Evolutionary conservation across 2,329 filamentous ascomycete genomes (phyloP).

Genomic region (Talaromyces funiculosus): DNA sequence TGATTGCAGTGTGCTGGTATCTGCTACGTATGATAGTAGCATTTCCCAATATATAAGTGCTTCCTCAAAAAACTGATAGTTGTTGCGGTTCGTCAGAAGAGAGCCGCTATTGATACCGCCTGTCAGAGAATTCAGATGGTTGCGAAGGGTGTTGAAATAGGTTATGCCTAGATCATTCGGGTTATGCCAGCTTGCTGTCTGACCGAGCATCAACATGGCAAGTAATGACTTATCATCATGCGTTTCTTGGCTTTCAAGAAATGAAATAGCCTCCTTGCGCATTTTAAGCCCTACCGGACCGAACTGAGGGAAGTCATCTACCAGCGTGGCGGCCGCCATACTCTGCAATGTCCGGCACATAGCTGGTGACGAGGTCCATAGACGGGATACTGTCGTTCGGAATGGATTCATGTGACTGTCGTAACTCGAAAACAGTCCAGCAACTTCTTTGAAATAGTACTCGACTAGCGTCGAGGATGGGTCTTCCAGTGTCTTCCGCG

Average conservation of each 20-base stretch:
- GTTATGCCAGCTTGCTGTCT: slow-evolving; percentile 57
- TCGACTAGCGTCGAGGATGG: slow-evolving; percentile 54
- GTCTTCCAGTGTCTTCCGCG: slow-evolving; percentile 41
- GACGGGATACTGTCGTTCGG: slow-evolving; percentile 51
- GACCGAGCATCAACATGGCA: slow-evolving; percentile 54
- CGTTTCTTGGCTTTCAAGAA: slow-evolving; percentile 44
- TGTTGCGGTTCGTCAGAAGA: slow-evolving; percentile 27
- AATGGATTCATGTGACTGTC: slow-evolving; percentile 59
- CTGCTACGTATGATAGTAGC: slow-evolving; percentile 50
- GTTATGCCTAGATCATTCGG: slow-evolving; percentile 50
- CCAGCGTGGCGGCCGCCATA: slow-evolving; percentile 58
- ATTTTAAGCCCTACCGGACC: slow-evolving; percentile 46
- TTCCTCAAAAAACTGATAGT: slow-evolving; percentile 52
- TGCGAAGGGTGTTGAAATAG: slow-evolving; percentile 42
- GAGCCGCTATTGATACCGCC: slow-evolving; percentile 19
- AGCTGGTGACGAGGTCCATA: slow-evolving; percentile 54
- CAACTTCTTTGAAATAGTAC: slow-evolving; percentile 60
- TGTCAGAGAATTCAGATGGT: slow-evolving; percentile 40
- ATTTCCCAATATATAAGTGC: slow-evolving; percentile 56
- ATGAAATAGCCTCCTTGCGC: slow-evolving; percentile 49
- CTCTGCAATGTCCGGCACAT: slow-evolving; percentile 59
- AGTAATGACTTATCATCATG: slow-evolving; percentile 52
- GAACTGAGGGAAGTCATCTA: slow-evolving; percentile 53
- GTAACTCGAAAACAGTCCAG: slow-evolving; percentile 58
- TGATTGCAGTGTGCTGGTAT: slow-evolving; percentile 32